These are phyloP conservation scores for Wickerhamiella hasegawae DNA, from an alignment of 805 yeast species.

Conservation along the genomic window DNA sequence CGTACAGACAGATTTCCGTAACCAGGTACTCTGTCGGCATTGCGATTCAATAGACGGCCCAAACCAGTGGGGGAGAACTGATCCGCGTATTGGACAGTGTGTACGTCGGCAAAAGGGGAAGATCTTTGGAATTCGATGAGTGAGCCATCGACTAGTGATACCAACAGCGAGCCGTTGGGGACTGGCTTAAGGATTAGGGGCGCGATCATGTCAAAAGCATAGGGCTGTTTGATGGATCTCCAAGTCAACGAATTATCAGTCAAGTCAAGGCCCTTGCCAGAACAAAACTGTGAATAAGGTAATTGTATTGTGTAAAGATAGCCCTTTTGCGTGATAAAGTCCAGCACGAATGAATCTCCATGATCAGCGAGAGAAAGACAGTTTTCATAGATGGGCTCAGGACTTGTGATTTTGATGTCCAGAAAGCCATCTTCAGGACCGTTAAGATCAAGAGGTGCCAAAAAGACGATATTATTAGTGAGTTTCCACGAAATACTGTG, in stretches of 20 bases:
- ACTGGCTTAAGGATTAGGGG: slow-evolving; percentile 40
- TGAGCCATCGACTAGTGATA: slow-evolving; percentile 65
- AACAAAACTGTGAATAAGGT: slow-evolving; percentile 28
- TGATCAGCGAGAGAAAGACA: slow-evolving; percentile 8
- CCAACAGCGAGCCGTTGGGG: slow-evolving; percentile 30
- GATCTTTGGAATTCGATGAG: slow-evolving; percentile 26
- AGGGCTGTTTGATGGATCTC: slow-evolving; percentile 56
- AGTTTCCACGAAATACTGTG: too few species aligned
- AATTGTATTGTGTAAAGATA: slow-evolving; percentile 36
- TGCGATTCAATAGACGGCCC: slow-evolving; percentile 21
- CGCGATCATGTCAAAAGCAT: slow-evolving; percentile 38
- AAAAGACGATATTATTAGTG: slow-evolving; percentile 2
- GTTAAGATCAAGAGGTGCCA: slow-evolving; percentile 24
- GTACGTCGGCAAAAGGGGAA: slow-evolving; percentile 19
- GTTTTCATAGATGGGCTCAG: slow-evolving; percentile 1
- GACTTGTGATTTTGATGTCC: slow-evolving; percentile 2
- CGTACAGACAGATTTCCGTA: slow-evolving; percentile 27
- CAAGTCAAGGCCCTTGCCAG: slow-evolving; percentile 7
- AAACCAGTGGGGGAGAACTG: slow-evolving; percentile 8
- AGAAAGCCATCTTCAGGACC: slow-evolving; percentile 3
- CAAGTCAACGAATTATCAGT: slow-evolving; percentile 26
- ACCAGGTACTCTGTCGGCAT: slow-evolving; percentile 25
- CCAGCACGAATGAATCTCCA: slow-evolving; percentile 28
- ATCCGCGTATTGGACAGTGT: slow-evolving; percentile 24
- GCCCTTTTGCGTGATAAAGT: slow-evolving; percentile 36